Base-by-base conservation (phyloP, 1,139 yeast genomes). In the Yamadazyma siamensis region DNA sequence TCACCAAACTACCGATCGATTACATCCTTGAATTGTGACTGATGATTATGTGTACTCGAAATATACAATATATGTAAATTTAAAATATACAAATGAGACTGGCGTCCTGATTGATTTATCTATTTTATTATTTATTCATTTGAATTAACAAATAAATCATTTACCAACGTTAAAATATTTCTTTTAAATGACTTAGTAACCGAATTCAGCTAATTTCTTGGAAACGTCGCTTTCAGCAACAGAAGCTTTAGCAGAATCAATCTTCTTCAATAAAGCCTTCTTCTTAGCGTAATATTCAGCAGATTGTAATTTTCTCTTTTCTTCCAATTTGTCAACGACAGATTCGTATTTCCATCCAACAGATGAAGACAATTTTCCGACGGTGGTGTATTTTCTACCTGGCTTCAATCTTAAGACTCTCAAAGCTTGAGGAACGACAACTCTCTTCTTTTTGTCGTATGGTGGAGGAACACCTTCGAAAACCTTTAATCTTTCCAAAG, bases 301-400 rank as follows among this genome's bases (percentile, higher is more conserved):
- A 60, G 96, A 81, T 80, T 84, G 88, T 71, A 89, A 94, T 86
- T 87, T 89, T 80, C 99, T 86, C 91, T 94, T 91, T 74, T 88
- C 97, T 80, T 91, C 98, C 69, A 91, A 86, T 70, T 89, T 82
- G 65, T 86, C 87, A 59, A 91, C 98, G 65, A 94, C 83, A 51
- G 94, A 88, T 76, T 89, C 95, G 94, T 91, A 94, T 75, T 89
- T 91, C 98, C 98, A 91, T 71, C 99, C 99, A 57, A 91, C 97
- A 64, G 96, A 83, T 59, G 94, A 71, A 52, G 96, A 83, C 67
- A 89, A 80, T 71, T 91, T 88, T 70, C 95, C 95, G 58, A 94
- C 88, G 53, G 97, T 86, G 73, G 96, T 86, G 95, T 82, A 91
- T 77, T 91, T 91, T 84, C 98, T 89, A 71, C 99, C 99, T 71